Base-by-base conservation (phyloP, 805 yeast genomes). In the Candida fluviatilis region DNA sequence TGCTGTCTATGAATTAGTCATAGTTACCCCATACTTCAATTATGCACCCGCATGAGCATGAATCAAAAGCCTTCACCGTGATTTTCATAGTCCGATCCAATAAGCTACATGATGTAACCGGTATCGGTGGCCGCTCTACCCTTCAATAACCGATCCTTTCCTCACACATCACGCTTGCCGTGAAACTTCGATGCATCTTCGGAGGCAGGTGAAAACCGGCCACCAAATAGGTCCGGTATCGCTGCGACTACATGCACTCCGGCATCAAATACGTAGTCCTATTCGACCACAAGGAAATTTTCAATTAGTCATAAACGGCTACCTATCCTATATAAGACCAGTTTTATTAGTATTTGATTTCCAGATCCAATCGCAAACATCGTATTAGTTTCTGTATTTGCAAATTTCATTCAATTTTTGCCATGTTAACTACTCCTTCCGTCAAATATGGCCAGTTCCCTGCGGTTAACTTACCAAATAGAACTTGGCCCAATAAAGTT, bases 401-500 rank as follows among this genome's bases (percentile, higher is more conserved):
- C n/a, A n/a, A n/a, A 6, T 21, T 21, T 6, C 13, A 50, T 51
- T 54, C 49, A 21, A 21, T 21, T 21, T n/a, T n/a, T 6, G 10
- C 44, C 19, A 62, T 75, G 76, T 64, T 75, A 42, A 56, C 68
- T 49, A 82, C 82, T 50, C 89, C 89, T 4, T 71, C 82, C 1
- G 58, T 54, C 11, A 84, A 84, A 54, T 84, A 84, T 54, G 71
- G 61, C 47, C 64, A 76, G 27, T 83, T 81, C 55, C 64, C 69
- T 13, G 71, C 80, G 1, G 57, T 81, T 18, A 53, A 77, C 31
- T 62, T 85, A 45, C 76, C 81, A 2, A 67, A 78, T 43, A 73
- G 93, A 40, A 71, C 73, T 44, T 84, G 95, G 95, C 95, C 95
- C 1, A 53, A 69, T 26, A 70, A 71, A 41, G 60, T 72, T 12